phyloP scores from a whole-genome alignment of 164 flowering plant species.

The Vitis rupestris region DNA sequence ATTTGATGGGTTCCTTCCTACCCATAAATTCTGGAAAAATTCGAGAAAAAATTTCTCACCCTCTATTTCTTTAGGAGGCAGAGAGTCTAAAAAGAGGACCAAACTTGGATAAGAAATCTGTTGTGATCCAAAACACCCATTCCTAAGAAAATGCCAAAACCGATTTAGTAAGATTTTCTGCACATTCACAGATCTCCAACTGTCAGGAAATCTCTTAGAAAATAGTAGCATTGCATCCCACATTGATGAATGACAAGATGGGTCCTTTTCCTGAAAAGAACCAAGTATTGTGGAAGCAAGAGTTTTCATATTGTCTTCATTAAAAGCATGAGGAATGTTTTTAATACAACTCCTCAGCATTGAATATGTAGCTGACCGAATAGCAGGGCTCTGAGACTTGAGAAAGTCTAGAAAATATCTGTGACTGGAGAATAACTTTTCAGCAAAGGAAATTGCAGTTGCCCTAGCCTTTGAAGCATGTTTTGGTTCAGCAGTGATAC shows the following conservation, averaged over 20 bases:
- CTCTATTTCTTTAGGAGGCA: conserved; percentile 53
- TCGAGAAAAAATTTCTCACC: conserved; percentile 64
- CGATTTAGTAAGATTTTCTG: conserved; percentile 63
- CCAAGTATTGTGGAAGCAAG: conserved; percentile 72
- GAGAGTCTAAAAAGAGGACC: conserved; percentile 55
- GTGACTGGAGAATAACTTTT: conserved; percentile 60
- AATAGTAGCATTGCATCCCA: conserved; percentile 82
- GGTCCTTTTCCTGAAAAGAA: conserved; percentile 85
- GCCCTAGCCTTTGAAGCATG: conserved; percentile 66
- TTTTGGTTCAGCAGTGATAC: conserved; percentile 49
- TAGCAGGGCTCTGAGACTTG: conserved; percentile 58
- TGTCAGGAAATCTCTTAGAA: conserved; percentile 62
- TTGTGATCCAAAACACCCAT: conserved; percentile 97
- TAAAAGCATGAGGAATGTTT: conserved; percentile 59
- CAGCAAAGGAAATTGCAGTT: conserved; percentile 53
- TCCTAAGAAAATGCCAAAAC: conserved; percentile 73
- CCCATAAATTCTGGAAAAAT: conserved; percentile 81
- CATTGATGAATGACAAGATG: conserved; percentile 84
- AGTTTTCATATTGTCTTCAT: conserved; percentile 63
- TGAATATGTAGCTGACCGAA: conserved; percentile 81
- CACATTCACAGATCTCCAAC: conserved; percentile 61
- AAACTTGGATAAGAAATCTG: conserved; percentile 78
- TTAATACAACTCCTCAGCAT: conserved; percentile 64
- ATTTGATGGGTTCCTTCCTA: conserved; percentile 55
- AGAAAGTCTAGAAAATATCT: conserved; percentile 68